Conservation (phyloP, 768 basidiomycete species). For the Mycena indigotica region DNA sequence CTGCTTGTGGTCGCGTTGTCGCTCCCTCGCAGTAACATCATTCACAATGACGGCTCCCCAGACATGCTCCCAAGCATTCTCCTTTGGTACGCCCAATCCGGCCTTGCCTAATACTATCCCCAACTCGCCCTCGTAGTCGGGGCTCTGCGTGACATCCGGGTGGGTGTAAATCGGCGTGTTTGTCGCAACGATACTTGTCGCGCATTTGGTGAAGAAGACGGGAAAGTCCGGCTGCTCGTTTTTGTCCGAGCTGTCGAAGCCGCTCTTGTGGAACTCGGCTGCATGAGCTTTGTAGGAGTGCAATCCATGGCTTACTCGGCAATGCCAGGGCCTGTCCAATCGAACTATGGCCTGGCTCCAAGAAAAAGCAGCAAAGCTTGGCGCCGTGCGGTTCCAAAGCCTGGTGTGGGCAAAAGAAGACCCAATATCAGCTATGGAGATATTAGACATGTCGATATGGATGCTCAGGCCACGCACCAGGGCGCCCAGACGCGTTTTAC, state of each 20-base stretch:
- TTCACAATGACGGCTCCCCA: slow-evolving; percentile 25
- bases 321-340: too few species aligned
- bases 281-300: slow-evolving; percentile 20
- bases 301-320: too few species aligned
- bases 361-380: too few species aligned
- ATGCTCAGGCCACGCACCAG: too few species aligned
- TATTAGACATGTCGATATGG: too few species aligned
- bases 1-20: slow-evolving; percentile 26
- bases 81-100: slow-evolving; percentile 13
- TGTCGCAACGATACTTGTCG: slow-evolving; percentile 21
- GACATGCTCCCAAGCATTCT: slow-evolving; percentile 17
- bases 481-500: too few species aligned
- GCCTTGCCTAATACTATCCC: slow-evolving; percentile 20
- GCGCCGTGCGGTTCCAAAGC: too few species aligned
- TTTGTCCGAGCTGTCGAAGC: slow-evolving; percentile 23
- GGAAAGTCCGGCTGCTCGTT: slow-evolving; percentile 24
- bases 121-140: slow-evolving; percentile 24
- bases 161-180: slow-evolving; percentile 21
- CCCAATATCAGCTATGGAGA: too few species aligned
- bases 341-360: too few species aligned
- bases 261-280: slow-evolving; percentile 23
- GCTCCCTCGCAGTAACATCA: slow-evolving; percentile 22
- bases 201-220: slow-evolving; percentile 22
- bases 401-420: too few species aligned
- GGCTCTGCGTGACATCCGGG: slow-evolving; percentile 18